Evolutionary conservation across 2,329 filamentous ascomycete genomes (phyloP), one percentile per base, ranked within the genome.

Genomic region (Fonsecaea pugnacius): DNA sequence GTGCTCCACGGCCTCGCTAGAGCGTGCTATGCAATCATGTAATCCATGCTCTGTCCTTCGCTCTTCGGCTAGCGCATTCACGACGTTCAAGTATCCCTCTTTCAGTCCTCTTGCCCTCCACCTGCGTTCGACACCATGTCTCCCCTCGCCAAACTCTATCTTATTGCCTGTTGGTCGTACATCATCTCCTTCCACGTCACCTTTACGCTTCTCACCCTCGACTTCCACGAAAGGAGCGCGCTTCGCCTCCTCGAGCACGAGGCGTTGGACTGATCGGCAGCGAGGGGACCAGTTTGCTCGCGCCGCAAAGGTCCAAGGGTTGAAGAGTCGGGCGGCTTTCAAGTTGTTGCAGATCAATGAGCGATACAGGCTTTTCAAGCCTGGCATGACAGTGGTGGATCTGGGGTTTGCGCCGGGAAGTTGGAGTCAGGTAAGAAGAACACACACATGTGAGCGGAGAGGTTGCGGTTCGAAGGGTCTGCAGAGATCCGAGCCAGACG

Each of bases 281-380:
- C 81, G 81, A 43, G 84, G 78, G 46, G 95, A 99, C 78, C 78
- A 78, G 18, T 96, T 87, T 75, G 85, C 89, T 0, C 86, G 85
- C 62, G 86, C 90, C 71, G 93, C 95, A 52, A 90, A 87, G 73
- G 87, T 96, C 1, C 84, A 90, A 70, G 89, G 89, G 0, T 79
- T 97, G 63, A 97, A 94, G 78, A 96, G 92, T 72, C 87, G 95
- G 67, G 95, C 95, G 30, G 95, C 93, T 0, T 97, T 95, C 77
- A 99, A 99, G 77, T 81, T 99, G 9, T 78, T 97, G 18, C 91
- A 97, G 82, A 91, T 99, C 78, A 90, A 98, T 78, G 80, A 87
- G 18, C 91, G 90, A 72, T 89, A 96, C 77, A 86, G 82, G 57
- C 78, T 99, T 21, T 97, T 99, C 78, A 87, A 83, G 66, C 83